A percentile compares a stretch with the other conserved stretches of the same genome.
Conservation (phyloP, 106 monocot genomes). For the Gastrodia elata region DNA sequence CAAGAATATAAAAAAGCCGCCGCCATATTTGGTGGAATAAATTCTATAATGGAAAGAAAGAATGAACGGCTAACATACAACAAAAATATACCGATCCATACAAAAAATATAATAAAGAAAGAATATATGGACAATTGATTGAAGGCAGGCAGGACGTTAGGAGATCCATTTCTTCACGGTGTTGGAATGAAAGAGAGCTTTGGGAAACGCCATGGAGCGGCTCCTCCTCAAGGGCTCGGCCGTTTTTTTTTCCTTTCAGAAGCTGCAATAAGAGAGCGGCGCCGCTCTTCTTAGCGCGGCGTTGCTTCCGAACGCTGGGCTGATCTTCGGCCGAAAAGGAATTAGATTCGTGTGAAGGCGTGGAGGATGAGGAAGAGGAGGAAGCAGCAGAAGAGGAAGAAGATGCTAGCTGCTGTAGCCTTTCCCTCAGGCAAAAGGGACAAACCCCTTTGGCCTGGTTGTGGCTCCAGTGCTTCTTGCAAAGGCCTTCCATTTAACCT, state of each 20-base stretch:
- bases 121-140: too few relatives aligned
- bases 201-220: conserved; percentile 19
- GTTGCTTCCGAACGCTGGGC: not conserved
- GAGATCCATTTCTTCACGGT: conserved; percentile 54
- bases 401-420: conserved; percentile 22
- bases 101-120: too few relatives aligned
- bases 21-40: too few relatives aligned
- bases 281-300: not conserved
- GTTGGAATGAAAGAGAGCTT: conserved; percentile 21
- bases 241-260: not conserved
- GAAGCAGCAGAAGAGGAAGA: conserved; percentile 32
- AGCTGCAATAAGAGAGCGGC: conserved; percentile 5
- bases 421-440: conserved; percentile 48
- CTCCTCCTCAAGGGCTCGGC: conserved; percentile 18
- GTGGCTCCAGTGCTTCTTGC: conserved; percentile 42
- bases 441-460: conserved; percentile 45
- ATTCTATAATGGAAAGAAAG: too few relatives aligned
- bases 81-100: too few relatives aligned
- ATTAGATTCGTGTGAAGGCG: not conserved
- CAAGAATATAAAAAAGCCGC: too few relatives aligned
- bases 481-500: conserved; percentile 20
- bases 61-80: too few relatives aligned
- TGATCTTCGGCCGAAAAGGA: conserved; percentile 2
- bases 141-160: too few relatives aligned
- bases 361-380: conserved; percentile 10